Percentiles rank a stretch among this genome's conserved stretches.
These are phyloP conservation scores for Aspergillus brunneoviolaceus DNA, from an alignment of 2,329 filamentous ascomycete species.

Conservation along the genomic window DNA sequence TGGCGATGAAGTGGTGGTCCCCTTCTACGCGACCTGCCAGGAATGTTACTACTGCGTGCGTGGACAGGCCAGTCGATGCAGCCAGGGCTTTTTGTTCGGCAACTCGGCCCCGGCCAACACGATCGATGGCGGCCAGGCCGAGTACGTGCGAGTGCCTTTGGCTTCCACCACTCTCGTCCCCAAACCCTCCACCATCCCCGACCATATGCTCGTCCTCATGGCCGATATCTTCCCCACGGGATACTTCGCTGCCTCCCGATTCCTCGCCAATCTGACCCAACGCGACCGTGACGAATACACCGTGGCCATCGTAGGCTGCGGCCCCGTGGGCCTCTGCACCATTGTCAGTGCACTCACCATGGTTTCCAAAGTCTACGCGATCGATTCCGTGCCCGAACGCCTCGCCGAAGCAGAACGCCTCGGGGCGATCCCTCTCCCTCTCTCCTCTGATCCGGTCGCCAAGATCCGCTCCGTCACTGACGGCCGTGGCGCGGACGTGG, in stretches of 20 bases:
- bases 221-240: conserved; percentile 56
- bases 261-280: conserved; percentile 58
- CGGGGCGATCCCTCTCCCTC: conserved; percentile 80
- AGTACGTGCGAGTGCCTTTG: conserved; percentile 75
- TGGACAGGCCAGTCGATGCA: conserved; percentile 73
- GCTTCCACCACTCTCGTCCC: conserved; percentile 76
- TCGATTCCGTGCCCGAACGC: conserved; percentile 73
- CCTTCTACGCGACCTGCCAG: conserved; percentile 75
- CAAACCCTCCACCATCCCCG: conserved; percentile 66
- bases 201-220: conserved; percentile 74
- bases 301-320: conserved; percentile 77
- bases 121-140: conserved; percentile 76
- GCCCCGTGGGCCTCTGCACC: conserved; percentile 80
- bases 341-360: conserved; percentile 70
- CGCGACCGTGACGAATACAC: conserved; percentile 43
- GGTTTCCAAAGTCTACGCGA: conserved; percentile 70
- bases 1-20: conserved; percentile 76
- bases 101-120: conserved; percentile 39
- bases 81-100: conserved; percentile 67
- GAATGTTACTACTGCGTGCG: conserved; percentile 80
- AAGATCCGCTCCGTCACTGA: conserved; percentile 69
- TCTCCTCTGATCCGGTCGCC: conserved; percentile 59
- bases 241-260: conserved; percentile 76
- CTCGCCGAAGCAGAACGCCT: conserved; percentile 68
- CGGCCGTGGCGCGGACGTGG: conserved; percentile 77